Conservation (phyloP, 306 rosid genomes). For the Lathyrus aphaca region DNA sequence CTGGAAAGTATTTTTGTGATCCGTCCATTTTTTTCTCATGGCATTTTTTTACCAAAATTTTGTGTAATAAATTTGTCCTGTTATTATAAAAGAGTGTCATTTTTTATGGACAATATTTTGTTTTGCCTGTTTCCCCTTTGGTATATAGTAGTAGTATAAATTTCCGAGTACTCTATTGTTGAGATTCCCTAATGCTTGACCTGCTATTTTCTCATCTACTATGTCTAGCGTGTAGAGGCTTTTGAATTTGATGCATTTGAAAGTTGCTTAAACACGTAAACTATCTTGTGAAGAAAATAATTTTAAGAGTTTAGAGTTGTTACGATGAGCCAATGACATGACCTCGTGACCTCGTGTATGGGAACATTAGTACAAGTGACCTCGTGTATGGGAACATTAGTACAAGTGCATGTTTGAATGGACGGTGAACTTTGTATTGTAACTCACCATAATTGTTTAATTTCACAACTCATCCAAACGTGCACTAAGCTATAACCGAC, state of each 20-base stretch:
- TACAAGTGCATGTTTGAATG: background rate
- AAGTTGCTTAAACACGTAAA: background rate
- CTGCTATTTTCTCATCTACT: background rate
- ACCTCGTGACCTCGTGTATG: background rate
- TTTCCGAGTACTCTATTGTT: background rate
- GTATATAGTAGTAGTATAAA: background rate
- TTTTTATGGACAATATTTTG: background rate
- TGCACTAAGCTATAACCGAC: background rate
- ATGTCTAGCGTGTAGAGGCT: background rate
- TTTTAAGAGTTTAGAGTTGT: no score
- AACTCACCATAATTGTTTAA: no score
- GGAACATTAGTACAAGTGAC: background rate
- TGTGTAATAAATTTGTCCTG: conserved; percentile 17
- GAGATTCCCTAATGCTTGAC: background rate
- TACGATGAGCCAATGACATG: background rate
- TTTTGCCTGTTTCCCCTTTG: background rate
- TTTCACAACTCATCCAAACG: no score
- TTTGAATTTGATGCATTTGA: background rate
- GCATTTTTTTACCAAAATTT: conserved; percentile 9
- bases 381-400: background rate
- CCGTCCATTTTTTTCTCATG: conserved; percentile 36
- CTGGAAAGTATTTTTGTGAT: conserved; percentile 52
- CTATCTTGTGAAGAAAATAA: no score
- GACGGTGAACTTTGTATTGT: no score
- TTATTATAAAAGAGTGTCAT: conserved; percentile 4